Conservation (phyloP, 1,284 basidiomycete genomes). For the Ganoderma lingzhi region DNA sequence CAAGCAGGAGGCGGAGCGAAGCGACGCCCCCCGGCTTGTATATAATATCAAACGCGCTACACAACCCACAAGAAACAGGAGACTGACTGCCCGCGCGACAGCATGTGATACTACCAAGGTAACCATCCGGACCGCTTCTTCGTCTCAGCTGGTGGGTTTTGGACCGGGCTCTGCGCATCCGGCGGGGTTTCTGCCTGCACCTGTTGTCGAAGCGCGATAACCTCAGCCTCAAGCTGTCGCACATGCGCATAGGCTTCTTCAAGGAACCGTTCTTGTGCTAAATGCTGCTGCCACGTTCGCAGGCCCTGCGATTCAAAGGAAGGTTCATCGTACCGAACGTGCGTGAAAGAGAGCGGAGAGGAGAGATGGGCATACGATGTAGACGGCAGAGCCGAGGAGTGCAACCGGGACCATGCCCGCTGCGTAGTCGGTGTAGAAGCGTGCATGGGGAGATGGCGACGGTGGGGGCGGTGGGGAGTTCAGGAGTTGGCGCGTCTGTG, state of each 20-base stretch:
- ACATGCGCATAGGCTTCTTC: constrained; percentile 64
- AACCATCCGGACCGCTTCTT: constrained; percentile 26
- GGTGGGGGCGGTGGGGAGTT: constrained; percentile 31
- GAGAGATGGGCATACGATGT: constrained; percentile 59
- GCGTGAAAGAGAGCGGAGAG: constrained; percentile 5
- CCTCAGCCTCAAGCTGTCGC: constrained; percentile 63
- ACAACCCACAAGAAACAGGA: not conserved
- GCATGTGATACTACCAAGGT: constrained; percentile 22
- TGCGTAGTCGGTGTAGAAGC: constrained; percentile 70
- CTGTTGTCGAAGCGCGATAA: constrained; percentile 48
- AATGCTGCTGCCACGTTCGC: constrained; percentile 63
- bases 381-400: constrained; percentile 78
- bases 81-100: not conserved
- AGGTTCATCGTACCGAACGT: constrained; percentile 12
- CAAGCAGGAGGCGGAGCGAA: no score
- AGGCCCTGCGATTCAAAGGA: constrained; percentile 56
- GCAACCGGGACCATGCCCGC: constrained; percentile 82
- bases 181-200: constrained; percentile 5
- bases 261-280: constrained; percentile 76
- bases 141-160: constrained; percentile 8
- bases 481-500: constrained; percentile 20
- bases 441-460: constrained; percentile 57
- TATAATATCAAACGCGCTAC: constrained; percentile 4
- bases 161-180: not conserved
- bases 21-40: no score